Evolutionary conservation across 2,329 filamentous ascomycete species (phyloP).

Genomic region (Rutstroemia sydowiana): DNA sequence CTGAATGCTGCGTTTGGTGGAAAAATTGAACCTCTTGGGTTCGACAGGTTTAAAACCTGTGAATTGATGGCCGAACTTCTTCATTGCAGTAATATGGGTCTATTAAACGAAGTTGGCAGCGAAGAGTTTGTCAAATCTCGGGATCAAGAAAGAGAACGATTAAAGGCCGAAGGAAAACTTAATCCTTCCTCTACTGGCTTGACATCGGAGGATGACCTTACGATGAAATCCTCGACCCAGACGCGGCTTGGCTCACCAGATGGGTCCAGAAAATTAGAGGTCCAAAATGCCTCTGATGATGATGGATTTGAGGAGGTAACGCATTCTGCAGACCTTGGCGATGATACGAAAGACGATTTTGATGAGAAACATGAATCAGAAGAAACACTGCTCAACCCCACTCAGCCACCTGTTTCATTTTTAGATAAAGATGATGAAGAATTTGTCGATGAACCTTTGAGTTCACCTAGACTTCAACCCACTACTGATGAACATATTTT

Average conservation of each 20-base stretch:
- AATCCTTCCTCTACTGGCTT: conserved; percentile 32
- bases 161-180: conserved; percentile 72
- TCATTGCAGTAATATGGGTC: conserved; percentile 97
- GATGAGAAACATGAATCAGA: conserved; percentile 46
- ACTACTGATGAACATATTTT: conserved; percentile 45
- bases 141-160: conserved; percentile 71
- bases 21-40: conserved; percentile 88
- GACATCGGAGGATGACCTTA: conserved; percentile 54
- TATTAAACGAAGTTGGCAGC: conserved; percentile 85
- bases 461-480: conserved; percentile 57
- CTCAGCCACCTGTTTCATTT: conserved; percentile 34
- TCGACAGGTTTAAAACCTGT: conserved; percentile 97
- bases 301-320: conserved; percentile 92
- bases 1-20: conserved; percentile 83
- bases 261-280: conserved; percentile 62
- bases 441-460: conserved; percentile 72
- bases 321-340: conserved; percentile 59
- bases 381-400: conserved; percentile 40
- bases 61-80: conserved; percentile 96
- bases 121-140: conserved; percentile 77
- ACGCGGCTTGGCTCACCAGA: conserved; percentile 46
- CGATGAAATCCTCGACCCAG: conserved; percentile 48
- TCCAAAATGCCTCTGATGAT: conserved; percentile 75
- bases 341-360: conserved; percentile 64
- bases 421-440: conserved; percentile 60